phyloP scores from a whole-genome alignment of 176 grass and related monocot species.

The Musa acuminata region DNA sequence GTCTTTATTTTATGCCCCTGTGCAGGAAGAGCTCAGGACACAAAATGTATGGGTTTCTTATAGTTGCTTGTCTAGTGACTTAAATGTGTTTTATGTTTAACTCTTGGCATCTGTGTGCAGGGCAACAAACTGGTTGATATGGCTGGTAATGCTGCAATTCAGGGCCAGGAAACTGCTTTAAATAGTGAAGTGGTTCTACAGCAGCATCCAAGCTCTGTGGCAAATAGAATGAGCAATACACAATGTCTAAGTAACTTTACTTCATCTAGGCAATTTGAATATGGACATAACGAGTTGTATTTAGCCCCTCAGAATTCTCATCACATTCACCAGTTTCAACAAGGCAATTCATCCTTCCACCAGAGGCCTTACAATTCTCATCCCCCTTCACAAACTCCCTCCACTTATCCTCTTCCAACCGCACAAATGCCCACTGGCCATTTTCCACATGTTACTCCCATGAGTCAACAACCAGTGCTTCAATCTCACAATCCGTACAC shows the following conservation, averaged over 20 bases:
- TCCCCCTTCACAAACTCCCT: constrained; percentile 41
- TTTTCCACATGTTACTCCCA: constrained; percentile 44
- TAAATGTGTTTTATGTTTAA: neutral
- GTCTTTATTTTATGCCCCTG: constrained; percentile 40
- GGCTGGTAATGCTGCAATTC: constrained; percentile 40
- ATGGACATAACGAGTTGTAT: constrained; percentile 53
- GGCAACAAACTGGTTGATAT: constrained; percentile 42
- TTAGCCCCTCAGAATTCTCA: constrained; percentile 44
- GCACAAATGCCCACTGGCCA: constrained; percentile 10
- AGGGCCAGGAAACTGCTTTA: constrained; percentile 33
- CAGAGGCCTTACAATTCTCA: constrained; percentile 53
- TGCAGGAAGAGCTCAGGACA: constrained; percentile 50
- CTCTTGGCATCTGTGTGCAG: constrained; percentile 26
- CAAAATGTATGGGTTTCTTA: constrained; percentile 49
- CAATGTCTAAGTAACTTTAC: constrained; percentile 44
- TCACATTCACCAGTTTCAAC: constrained; percentile 60
- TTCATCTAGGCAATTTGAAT: constrained; percentile 42
- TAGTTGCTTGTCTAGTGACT: neutral
- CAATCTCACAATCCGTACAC: constrained; percentile 42
- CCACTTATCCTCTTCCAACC: constrained; percentile 30
- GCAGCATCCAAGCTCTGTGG: constrained; percentile 31
- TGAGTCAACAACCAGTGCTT: constrained; percentile 49
- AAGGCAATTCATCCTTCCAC: constrained; percentile 43
- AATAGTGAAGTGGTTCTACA: constrained; percentile 17
- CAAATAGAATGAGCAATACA: constrained; percentile 39